Evolutionary conservation across 768 basidiomycete genomes (phyloP).

Genomic region (Kwoniella shandongensis): DNA sequence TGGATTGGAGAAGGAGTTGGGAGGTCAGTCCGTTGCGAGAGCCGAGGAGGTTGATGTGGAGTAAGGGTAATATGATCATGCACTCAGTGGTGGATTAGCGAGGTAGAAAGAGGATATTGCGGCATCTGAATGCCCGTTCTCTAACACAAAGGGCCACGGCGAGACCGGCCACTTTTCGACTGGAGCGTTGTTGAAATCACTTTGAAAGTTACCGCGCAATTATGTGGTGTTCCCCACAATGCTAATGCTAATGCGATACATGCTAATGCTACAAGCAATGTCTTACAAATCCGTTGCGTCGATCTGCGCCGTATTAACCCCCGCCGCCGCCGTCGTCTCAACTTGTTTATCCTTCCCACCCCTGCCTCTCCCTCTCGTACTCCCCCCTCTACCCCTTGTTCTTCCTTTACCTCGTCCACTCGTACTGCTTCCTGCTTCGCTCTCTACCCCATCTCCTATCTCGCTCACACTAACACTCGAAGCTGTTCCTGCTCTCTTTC

Average conservation of each 20-base stretch:
- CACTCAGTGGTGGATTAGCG: neutral
- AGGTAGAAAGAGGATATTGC: neutral
- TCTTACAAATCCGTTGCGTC: neutral
- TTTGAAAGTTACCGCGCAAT: too few species aligned
- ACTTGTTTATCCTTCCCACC: neutral
- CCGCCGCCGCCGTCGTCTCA: too few species aligned
- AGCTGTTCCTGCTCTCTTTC: slow-evolving; percentile 9
- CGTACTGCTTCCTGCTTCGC: neutral
- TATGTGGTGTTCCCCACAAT: too few species aligned
- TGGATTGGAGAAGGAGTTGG: slow-evolving; percentile 52
- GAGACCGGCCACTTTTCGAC: too few species aligned
- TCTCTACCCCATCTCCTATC: slow-evolving; percentile 4
- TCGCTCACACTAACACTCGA: slow-evolving; percentile 8
- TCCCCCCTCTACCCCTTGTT: neutral
- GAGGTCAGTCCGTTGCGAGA: slow-evolving; percentile 34
- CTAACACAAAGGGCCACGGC: too few species aligned
- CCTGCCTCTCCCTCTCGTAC: slow-evolving; percentile 10
- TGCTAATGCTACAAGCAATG: slow-evolving; percentile 4
- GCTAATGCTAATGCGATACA: neutral
- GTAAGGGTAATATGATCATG: slow-evolving; percentile 11
- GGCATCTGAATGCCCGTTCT: too few species aligned
- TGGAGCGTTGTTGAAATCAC: too few species aligned
- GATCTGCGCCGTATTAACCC: neutral
- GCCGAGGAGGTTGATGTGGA: slow-evolving; percentile 40
- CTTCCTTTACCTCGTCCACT: slow-evolving; percentile 11